Base-by-base conservation (phyloP, 768 basidiomycete genomes). In the Serendipita indica region DNA sequence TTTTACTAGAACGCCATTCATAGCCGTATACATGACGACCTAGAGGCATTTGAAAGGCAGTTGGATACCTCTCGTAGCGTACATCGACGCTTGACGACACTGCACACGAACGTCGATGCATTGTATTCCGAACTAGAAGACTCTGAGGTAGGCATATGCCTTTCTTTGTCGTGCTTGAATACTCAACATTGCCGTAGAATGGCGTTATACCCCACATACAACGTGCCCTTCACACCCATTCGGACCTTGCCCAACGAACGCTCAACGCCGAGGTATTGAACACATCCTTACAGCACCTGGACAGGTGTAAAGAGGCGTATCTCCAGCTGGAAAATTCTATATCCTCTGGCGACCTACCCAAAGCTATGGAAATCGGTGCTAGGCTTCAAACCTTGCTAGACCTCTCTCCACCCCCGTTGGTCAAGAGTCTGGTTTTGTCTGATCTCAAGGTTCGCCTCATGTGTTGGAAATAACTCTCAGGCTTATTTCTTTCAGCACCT, bases 161-260 rank as follows among this genome's bases (percentile, higher is more conserved):
- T 20, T 39, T 39, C 4, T 3, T 16, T 20, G 2, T 30, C 3
- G 28, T 56, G n/a, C 5, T 43, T 28, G 2, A 20, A 16, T 45
- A 33, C 30, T 35, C n/a, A 18, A 33, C 16, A 46, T 58, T 20
- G 13, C 37, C 28, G n/a, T 63, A 91, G 89, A 76, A 75, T 67
- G 89, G 89, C 33, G 72, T 88, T 32, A 70, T 86, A 27, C 78
- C 86, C 13, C 75, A 70, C 6, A 68, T 90, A 0, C 60, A 84
- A n/a, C 65, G 67, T 46, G 70, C 73, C 5, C 73, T 90, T 60
- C 71, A 74, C n/a, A 68, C 69, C 64, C 87, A 89, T 68, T 77
- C 79, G 7, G 64, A 73, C 3, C 72, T 89, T 12, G 78, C 81
- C 1, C 86, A 88, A 69, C 74, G 80, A 63, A 70, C 80, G 7